Evolutionary conservation across 176 grass and related monocot genomes (phyloP), one percentile per base, ranked within the genome.

Genomic region (Phoenix roebelenii): DNA sequence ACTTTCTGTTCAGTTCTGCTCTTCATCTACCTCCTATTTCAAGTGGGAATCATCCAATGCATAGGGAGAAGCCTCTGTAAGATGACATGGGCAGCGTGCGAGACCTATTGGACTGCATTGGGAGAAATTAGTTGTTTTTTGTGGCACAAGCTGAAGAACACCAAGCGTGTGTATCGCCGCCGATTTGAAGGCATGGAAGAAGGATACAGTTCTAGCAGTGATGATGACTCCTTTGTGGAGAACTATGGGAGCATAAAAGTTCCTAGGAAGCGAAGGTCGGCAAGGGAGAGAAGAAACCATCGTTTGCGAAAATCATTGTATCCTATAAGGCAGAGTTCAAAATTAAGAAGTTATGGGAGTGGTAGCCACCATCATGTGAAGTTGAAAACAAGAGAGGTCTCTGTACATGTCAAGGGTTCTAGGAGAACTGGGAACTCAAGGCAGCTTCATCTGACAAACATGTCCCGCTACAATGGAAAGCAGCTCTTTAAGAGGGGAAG

Each of bases 51-150:
- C 25, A 22, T 87, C 57, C 58, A 78, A 4, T 75, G 78, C 51
- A 28, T 75, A 5, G 71, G 57, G 20, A 87, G 76, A 76, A 63
- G 50, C 55, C 9, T 72, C 15, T 74, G 66, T 61, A 82, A 82
- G 79, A 25, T 82, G 60, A 3, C 64, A 54, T 55, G 51, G 51
- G 64, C 51, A 32, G 64, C 64, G 17, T 75, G 57, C 58, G 28
- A 18, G 1, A 6, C 53, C 12, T 80, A 51, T 50, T 80, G 59
- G 48, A 23, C 9, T 22, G 68, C 49, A 20, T 14, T 80, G 10
- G 12, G 54, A 4, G 51, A n/a, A 9, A 39, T 59, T 19, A 59
- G 18, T 10, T 57, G 53, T 51, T 48, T 68, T 30, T 58, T 71
- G 28, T 82, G 71, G 58, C 61, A 49, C 58, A 82, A 61, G 61